Conservation (phyloP, 2,329 filamentous ascomycete species). For the Neonectria ditissima region DNA sequence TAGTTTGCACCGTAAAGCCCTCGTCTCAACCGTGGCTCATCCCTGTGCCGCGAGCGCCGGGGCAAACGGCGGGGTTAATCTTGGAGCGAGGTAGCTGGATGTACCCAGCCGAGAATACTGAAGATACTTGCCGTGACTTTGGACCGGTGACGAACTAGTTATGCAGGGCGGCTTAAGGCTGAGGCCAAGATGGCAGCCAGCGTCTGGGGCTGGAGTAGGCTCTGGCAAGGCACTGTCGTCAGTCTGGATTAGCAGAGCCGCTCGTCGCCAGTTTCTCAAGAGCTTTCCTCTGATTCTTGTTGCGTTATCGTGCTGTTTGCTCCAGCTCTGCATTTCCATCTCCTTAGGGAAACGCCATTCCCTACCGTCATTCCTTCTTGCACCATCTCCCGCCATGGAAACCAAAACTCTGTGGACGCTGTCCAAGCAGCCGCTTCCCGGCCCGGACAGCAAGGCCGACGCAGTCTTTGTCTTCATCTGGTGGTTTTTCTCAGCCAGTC, state of each 20-base stretch:
- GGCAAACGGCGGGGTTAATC: too few species aligned
- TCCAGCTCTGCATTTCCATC: background rate
- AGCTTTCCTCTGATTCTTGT: too few species aligned
- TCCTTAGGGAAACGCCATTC: too few species aligned
- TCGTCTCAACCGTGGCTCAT: background rate
- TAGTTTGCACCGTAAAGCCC: background rate
- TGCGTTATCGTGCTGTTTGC: background rate
- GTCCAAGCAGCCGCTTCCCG: constrained; percentile 7
- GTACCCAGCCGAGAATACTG: background rate
- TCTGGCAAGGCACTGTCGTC: background rate
- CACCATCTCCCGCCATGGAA: constrained; percentile 8
- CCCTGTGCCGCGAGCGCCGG: background rate
- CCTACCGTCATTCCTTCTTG: too few species aligned
- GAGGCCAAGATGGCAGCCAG: background rate
- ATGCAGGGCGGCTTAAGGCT: background rate
- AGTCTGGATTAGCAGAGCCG: background rate
- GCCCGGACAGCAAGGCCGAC: constrained; percentile 3
- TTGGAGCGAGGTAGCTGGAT: constrained; percentile 3
- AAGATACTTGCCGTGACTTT: constrained; percentile 20
- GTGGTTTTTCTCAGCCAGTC: background rate
- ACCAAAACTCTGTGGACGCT: constrained; percentile 21
- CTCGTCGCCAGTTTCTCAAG: too few species aligned
- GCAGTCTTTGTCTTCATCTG: constrained; percentile 27
- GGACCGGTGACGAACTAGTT: background rate
- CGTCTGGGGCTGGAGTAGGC: background rate